Evolutionary conservation across 768 basidiomycete genomes (phyloP).

Genomic region (Boletales sp.): DNA sequence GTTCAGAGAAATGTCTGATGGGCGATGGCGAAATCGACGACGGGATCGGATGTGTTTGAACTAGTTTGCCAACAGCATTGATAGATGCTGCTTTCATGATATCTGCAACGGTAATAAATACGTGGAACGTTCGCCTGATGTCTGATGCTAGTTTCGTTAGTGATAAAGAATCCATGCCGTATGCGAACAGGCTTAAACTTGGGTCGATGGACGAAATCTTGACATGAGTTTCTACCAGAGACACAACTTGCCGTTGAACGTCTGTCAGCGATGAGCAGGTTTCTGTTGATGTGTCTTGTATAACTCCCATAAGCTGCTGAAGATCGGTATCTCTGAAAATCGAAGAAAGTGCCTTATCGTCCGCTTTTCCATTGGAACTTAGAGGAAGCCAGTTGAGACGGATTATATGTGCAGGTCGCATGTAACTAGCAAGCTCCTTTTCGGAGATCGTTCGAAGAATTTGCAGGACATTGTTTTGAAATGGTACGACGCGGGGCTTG

Average conservation of each 20-base stretch:
- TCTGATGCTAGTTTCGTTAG: conserved; percentile 21
- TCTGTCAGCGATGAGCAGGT: conserved; percentile 3
- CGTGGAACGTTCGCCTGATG: conserved; percentile 16
- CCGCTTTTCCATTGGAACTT: conserved; percentile 36
- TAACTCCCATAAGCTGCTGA: conserved; percentile 16
- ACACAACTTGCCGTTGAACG: conserved; percentile 36
- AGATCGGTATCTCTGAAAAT: conserved; percentile 24
- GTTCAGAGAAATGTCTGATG: conserved; percentile 15
- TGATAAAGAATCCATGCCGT: conserved; percentile 32
- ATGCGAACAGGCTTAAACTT: conserved; percentile 30
- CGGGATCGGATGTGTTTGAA: background rate
- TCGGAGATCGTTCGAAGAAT: conserved; percentile 33
- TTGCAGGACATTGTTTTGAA: conserved; percentile 32
- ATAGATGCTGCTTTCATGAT: conserved; percentile 29
- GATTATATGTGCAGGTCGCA: conserved; percentile 49
- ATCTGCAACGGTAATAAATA: conserved; percentile 23
- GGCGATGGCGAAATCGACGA: background rate
- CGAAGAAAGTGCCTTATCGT: conserved; percentile 24
- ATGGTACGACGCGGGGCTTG: conserved; percentile 22
- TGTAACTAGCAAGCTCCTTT: conserved; percentile 44
- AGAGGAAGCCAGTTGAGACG: conserved; percentile 47
- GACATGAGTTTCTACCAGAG: conserved; percentile 27
- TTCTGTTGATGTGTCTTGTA: background rate
- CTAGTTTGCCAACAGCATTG: conserved; percentile 16
- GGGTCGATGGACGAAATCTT: conserved; percentile 17